phyloP scores from a whole-genome alignment of 2,329 filamentous ascomycete species.

The Colletotrichum sp. region DNA sequence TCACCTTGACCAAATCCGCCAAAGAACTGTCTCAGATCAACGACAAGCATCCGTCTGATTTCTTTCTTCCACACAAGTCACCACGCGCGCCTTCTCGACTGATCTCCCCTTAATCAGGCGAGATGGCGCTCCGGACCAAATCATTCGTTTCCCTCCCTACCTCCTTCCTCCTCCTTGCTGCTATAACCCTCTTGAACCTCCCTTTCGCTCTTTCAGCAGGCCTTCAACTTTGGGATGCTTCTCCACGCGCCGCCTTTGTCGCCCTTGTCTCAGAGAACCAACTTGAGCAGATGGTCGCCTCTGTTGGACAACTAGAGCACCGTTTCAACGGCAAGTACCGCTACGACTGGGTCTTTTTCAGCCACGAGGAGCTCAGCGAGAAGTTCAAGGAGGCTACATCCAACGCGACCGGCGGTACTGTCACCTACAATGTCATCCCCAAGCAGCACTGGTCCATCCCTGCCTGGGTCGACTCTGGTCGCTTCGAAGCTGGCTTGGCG shows the following conservation, averaged over 20 bases:
- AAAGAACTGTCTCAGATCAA: not conserved
- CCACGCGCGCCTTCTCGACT: not conserved
- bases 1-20: not conserved
- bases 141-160: not conserved
- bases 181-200: not conserved
- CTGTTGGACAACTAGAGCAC: constrained; percentile 65
- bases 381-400: constrained; percentile 75
- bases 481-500: constrained; percentile 69
- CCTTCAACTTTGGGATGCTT: not conserved
- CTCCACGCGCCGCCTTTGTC: constrained; percentile 54
- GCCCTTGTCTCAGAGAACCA: constrained; percentile 77
- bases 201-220: not conserved
- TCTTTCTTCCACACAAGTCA: not conserved
- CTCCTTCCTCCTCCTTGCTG: not conserved
- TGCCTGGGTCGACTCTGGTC: constrained; percentile 71
- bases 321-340: constrained; percentile 80
- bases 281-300: constrained; percentile 68
- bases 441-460: constrained; percentile 79
- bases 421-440: constrained; percentile 75
- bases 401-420: constrained; percentile 73
- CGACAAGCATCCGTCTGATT: not conserved
- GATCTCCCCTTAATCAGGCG: not conserved
- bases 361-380: constrained; percentile 77
- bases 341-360: constrained; percentile 91
- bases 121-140: not conserved